Evolutionary conservation across 306 rosid species (phyloP).

Genomic region (Senna tora): DNA sequence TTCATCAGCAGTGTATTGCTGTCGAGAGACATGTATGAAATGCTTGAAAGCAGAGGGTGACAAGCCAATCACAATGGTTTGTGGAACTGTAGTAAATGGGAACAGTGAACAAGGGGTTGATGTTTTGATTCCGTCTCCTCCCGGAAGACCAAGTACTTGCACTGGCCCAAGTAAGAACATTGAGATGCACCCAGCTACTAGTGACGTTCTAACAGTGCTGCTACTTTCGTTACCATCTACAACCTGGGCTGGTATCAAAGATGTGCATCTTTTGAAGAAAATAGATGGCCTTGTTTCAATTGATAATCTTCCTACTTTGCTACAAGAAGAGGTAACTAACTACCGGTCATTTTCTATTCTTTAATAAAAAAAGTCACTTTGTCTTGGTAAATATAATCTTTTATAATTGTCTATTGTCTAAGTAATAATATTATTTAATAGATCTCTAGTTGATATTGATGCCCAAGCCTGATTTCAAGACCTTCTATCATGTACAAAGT

Average conservation of each 20-base stretch:
- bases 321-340: slow-evolving; percentile 92
- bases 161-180: slow-evolving; percentile 49
- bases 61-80: slow-evolving; percentile 67
- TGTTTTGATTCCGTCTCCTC: slow-evolving; percentile 73
- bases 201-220: slow-evolving; percentile 83
- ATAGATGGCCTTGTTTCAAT: slow-evolving; percentile 61
- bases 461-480: neutral
- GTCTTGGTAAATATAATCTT: neutral
- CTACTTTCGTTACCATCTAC: slow-evolving; percentile 75
- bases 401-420: neutral
- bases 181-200: slow-evolving; percentile 71
- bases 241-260: slow-evolving; percentile 81
- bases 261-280: slow-evolving; percentile 60
- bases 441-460: neutral
- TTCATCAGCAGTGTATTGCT: slow-evolving; percentile 56
- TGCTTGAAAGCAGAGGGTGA: slow-evolving; percentile 68
- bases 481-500: neutral
- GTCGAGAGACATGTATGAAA: slow-evolving; percentile 69
- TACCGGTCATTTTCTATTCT: slow-evolving; percentile 12
- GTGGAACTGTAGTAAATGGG: slow-evolving; percentile 73
- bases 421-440: neutral
- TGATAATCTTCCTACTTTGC: slow-evolving; percentile 75
- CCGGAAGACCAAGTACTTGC: slow-evolving; percentile 46
- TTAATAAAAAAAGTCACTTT: neutral
- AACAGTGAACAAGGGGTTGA: slow-evolving; percentile 70